Evolutionary conservation across 1,284 basidiomycete genomes (phyloP).

Genomic region (Malassezia furfur): DNA sequence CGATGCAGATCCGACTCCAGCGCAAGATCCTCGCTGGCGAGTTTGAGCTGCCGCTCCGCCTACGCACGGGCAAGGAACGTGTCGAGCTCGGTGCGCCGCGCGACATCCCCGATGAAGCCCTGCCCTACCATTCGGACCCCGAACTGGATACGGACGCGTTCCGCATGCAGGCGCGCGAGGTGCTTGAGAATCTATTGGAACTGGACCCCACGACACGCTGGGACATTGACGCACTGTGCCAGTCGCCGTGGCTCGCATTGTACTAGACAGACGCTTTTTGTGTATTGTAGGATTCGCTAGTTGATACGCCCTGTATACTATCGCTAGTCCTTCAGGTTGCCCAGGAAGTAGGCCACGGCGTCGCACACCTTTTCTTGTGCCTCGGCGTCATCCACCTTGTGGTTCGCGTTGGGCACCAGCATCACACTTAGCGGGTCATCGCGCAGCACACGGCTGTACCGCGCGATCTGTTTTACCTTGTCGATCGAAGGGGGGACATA

Average conservation of each 20-base stretch:
- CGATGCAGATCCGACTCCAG: conserved; percentile 7
- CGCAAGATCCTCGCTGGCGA: conserved; percentile 7
- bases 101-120: background rate
- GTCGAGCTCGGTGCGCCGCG: background rate
- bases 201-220: conserved; percentile 4
- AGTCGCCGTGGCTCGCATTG: conserved; percentile 5
- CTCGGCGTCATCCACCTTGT: conserved; percentile 24
- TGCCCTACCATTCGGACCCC: background rate
- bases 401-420: conserved; percentile 27
- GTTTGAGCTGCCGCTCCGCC: conserved; percentile 9
- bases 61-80: background rate
- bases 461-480: conserved; percentile 14
- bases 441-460: conserved; percentile 21
- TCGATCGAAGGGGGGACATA: conserved; percentile 21
- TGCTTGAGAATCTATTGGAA: conserved; percentile 5
- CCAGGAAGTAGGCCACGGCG: conserved; percentile 17
- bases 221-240: conserved; percentile 10
- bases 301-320: background rate
- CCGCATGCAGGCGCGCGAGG: conserved; percentile 1
- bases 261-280: background rate
- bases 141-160: background rate
- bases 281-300: background rate
- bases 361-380: conserved; percentile 24
- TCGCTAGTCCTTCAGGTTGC: background rate
- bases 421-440: conserved; percentile 13